Evolutionary conservation across 352 stramenopile genomes (phyloP), one percentile per base, ranked within the genome.

Genomic region (Globisporangium echinulatum): DNA sequence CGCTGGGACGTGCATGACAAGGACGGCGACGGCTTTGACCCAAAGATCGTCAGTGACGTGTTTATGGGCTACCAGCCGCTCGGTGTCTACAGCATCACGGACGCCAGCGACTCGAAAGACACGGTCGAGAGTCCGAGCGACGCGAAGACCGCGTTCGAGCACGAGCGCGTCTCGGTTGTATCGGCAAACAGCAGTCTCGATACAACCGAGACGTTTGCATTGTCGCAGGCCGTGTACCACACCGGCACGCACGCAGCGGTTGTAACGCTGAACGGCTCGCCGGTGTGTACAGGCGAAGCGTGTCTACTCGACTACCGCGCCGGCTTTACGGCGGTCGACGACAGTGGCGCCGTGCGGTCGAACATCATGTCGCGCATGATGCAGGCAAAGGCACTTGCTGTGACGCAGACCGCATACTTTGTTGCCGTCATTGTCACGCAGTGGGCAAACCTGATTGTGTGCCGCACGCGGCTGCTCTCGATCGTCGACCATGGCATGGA

Each of bases 401-500:
- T 94, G 43, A 77, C 84, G 0, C 87, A 96, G 71, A 88, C 80
- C 40, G 82, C 84, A 39, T 94, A 86, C 62, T 91, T 94, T 61
- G 64, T 90, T 1, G 76, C 74, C 2, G 70, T 96, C 46, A 83
- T 96, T 8, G 59, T 96, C 39, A 79, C 81, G 40, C 88, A 97
- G 67, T 94, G 85, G 74, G 74, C 86, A 19, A 89, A 95, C 60
- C 39, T 96, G 17, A 61, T 96, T 11, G 82, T 95, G 51, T 96
- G 81, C 68, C 94, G 93, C 61, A 97, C 88, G 42, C 74, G 89
- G 7, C 76, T 88, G 71, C 71, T 96, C 38, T 94, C 79, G 46
- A 79, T 97, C 60, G 64, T 77, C 49, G 69, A 87, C 15, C 89
- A 97, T 58, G 88, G 89, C 59, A 94, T 97, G 82, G 58, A 74